Conservation (phyloP, 306 rosid species). For the Arachis stenosperma region DNA sequence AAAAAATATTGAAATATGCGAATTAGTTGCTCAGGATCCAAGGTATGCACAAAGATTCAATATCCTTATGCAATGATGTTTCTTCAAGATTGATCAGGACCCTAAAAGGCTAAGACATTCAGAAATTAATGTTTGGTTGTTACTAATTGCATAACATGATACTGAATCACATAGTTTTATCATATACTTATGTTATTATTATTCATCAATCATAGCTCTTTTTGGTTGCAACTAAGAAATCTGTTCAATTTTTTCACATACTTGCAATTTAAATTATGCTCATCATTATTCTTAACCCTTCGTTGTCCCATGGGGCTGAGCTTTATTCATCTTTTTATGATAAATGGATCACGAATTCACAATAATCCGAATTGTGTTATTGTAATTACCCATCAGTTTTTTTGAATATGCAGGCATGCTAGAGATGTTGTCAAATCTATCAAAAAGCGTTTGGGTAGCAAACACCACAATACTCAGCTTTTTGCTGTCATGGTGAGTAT, state of each 20-base stretch:
- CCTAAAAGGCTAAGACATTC: neutral
- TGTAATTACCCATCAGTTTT: conserved; percentile 26
- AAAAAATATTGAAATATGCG: conserved; percentile 87
- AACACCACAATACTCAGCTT: conserved; percentile 71
- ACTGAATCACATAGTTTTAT: conserved; percentile 15
- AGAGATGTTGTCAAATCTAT: conserved; percentile 79
- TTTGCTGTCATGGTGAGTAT: conserved; percentile 79
- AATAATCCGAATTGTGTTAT: conserved; percentile 3
- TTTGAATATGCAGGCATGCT: conserved; percentile 67
- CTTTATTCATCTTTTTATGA: conserved; percentile 26
- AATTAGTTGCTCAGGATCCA: conserved; percentile 79
- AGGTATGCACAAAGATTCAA: conserved; percentile 53
- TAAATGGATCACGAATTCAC: conserved; percentile 27
- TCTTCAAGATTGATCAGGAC: conserved; percentile 33
- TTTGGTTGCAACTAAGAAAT: neutral
- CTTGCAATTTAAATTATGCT: conserved; percentile 24
- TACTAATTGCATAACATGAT: conserved; percentile 16
- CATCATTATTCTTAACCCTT: conserved; percentile 20
- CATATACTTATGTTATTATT: neutral
- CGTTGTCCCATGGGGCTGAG: neutral
- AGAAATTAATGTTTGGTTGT: conserved; percentile 26
- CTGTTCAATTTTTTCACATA: neutral
- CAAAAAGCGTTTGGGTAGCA: conserved; percentile 79
- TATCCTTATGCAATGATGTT: conserved; percentile 6
- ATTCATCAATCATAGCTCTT: conserved; percentile 18